Conservation (phyloP, 805 yeast genomes). For the Myxozyma neglecta region DNA sequence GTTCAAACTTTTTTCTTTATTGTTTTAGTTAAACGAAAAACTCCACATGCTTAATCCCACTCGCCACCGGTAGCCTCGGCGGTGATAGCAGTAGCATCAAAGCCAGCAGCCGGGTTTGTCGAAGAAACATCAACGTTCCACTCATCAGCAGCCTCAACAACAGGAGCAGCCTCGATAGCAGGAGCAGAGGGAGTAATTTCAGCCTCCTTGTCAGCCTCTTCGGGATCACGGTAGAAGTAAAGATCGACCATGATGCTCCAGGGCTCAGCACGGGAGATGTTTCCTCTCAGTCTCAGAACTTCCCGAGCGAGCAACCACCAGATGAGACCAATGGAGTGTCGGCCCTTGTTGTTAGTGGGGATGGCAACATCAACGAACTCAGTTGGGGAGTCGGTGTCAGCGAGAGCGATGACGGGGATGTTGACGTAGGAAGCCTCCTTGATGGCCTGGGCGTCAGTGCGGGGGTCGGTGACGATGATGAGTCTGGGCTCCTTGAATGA, state of each 20-base stretch:
- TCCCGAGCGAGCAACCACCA: conserved; percentile 99
- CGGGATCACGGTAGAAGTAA: conserved; percentile 99
- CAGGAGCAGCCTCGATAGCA: conserved; percentile 66
- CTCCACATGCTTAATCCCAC: conserved; percentile 24
- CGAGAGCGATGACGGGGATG: conserved; percentile 99
- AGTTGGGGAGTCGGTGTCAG: conserved; percentile 98
- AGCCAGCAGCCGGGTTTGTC: conserved; percentile 60
- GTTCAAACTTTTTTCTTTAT: background rate
- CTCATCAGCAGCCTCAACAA: conserved; percentile 63
- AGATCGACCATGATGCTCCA: conserved; percentile 99
- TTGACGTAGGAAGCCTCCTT: conserved; percentile 99
- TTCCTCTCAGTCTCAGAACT: conserved; percentile 98
- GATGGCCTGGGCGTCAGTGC: conserved; percentile 99
- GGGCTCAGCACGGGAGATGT: conserved; percentile 90
- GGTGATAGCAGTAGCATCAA: conserved; percentile 48
- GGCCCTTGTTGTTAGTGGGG: conserved; percentile 99
- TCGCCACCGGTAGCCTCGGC: conserved; percentile 33
- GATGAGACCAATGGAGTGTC: conserved; percentile 98
- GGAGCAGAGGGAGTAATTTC: conserved; percentile 63
- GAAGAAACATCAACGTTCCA: conserved; percentile 44
- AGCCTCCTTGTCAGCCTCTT: conserved; percentile 85
- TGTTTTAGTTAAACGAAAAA: background rate
- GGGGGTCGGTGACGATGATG: conserved; percentile 98
- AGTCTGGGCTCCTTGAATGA: conserved; percentile 99
- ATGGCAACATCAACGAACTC: conserved; percentile 99